phyloP scores from a whole-genome alignment of 116 monocot species.

The Thalassia testudinum region DNA sequence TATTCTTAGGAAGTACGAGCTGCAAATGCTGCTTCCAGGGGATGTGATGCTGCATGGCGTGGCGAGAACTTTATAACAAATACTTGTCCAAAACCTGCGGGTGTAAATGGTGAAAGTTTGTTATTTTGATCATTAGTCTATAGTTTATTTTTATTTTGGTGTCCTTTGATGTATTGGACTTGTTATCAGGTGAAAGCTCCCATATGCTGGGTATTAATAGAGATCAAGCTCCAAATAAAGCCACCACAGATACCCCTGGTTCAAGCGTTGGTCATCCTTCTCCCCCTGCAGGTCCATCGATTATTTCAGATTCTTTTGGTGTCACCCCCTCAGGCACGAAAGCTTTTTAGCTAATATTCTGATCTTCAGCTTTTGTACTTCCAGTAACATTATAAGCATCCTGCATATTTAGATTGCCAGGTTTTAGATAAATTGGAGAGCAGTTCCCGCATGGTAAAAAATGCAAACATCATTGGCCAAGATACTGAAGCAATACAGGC shows the following conservation, averaged over 20 bases:
- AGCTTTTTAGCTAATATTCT: neutral
- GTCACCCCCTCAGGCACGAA: constrained; percentile 2
- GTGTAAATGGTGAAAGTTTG: constrained; percentile 1
- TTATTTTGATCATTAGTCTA: neutral
- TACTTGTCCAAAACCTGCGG: neutral
- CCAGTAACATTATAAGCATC: neutral
- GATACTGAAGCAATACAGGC: constrained; percentile 59
- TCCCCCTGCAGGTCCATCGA: constrained; percentile 1
- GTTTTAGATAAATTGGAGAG: constrained; percentile 75
- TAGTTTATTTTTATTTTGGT: neutral
- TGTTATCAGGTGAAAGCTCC: constrained; percentile 7
- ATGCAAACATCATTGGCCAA: constrained; percentile 56
- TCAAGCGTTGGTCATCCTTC: constrained; percentile 7
- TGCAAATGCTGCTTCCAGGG: constrained; percentile 21
- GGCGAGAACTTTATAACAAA: constrained; percentile 14
- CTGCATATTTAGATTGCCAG: constrained; percentile 33
- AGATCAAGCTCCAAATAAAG: too few relatives aligned
- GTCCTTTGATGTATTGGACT: neutral
- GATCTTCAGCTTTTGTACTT: too few relatives aligned
- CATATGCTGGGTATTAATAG: too few relatives aligned
- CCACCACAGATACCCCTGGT: constrained; percentile 1
- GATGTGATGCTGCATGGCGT: constrained; percentile 24
- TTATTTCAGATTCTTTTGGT: constrained; percentile 11
- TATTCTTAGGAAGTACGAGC: constrained; percentile 25
- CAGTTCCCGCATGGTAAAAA: constrained; percentile 68